These are phyloP conservation scores for Gloeophyllum trabeum DNA, from an alignment of 768 basidiomycete species.

Conservation along the genomic window DNA sequence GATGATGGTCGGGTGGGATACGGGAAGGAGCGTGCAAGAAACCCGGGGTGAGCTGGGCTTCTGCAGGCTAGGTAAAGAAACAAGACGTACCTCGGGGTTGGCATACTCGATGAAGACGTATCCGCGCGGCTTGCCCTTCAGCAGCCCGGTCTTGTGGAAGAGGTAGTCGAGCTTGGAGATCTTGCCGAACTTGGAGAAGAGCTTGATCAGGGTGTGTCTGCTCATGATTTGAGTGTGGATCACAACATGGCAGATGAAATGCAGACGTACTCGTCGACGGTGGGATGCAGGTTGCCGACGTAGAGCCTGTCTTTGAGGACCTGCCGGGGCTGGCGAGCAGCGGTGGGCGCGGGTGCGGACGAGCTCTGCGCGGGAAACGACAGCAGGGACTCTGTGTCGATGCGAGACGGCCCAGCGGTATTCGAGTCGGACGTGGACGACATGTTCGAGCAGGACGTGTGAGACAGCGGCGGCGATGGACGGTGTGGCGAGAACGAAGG, in stretches of 20 bases:
- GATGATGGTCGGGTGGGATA: slow-evolving; percentile 7
- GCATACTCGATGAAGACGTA: slow-evolving; percentile 91
- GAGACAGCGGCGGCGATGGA: too few species aligned
- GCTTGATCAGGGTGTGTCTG: slow-evolving; percentile 81
- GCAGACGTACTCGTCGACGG: slow-evolving; percentile 72
- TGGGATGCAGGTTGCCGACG: slow-evolving; percentile 79
- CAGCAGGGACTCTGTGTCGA: too few species aligned
- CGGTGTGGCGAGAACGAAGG: too few species aligned
- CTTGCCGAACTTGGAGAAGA: slow-evolving; percentile 89
- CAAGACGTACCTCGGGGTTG: slow-evolving; percentile 60
- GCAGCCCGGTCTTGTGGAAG: slow-evolving; percentile 85
- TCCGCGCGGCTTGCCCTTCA: slow-evolving; percentile 89
- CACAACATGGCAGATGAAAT: not conserved
- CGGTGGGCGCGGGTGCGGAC: too few species aligned
- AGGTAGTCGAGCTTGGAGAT: slow-evolving; percentile 88
- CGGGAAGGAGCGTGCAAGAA: slow-evolving; percentile 17
- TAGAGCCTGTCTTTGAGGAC: slow-evolving; percentile 69
- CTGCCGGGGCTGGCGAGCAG: slow-evolving; percentile 13
- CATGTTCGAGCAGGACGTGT: too few species aligned
- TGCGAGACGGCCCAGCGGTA: too few species aligned
- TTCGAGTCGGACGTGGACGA: too few species aligned
- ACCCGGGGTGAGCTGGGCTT: slow-evolving; percentile 38
- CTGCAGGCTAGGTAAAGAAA: slow-evolving; percentile 8
- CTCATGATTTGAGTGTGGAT: not conserved
- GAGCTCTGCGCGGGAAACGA: too few species aligned